Evolutionary conservation across 352 stramenopile species (phyloP), one percentile per base, ranked within the genome.

Genomic region (Pythium aquatile): DNA sequence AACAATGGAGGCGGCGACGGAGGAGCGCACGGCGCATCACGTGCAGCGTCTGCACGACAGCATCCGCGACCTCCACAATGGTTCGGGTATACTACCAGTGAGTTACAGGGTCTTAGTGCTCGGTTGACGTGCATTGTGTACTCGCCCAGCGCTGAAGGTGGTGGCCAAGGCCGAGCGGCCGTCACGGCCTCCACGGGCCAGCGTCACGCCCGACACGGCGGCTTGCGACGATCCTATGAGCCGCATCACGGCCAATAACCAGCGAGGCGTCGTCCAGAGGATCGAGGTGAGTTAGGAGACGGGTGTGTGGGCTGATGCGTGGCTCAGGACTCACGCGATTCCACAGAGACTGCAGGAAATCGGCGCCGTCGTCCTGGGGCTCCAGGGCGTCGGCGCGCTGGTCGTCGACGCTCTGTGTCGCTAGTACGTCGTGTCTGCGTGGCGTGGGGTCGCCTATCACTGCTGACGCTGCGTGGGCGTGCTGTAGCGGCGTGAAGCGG

Each of bases 241-340:
- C 32, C 75, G 69, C 46, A 81, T 84, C 47, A 35, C 71, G 13
- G 71, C 78, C 40, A 87, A 83, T 63, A 87, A 84, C 63, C 74
- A 79, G 28, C 67, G 74, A 7, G 78, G 75, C 9, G 69, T 80
- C 24, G 46, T 83, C 32, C 66, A 71, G 33, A 51, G 63, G 33
- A 78, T 84, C 20, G 71, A 87, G 16, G 44, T 51, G n/a, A 16
- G 44, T 28, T 24, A 24, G 20, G 20, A 24, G 20, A 1, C 20
- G 20, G 20, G 20, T 24, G 20, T 24, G 20, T 24, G 20, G 20
- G 20, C 20, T 24, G 20, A 24, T 24, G 20, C 20, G 20, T 24
- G 20, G 9, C 30, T 49, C 16, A 8, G 42, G n/a, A 29, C 17
- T 51, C 8, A 29, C 5, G 6, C 6, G n/a, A 32, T 57, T 42